phyloP scores from a whole-genome alignment of 345 rosid species.

The Arabidopsis thaliana region TAIR10.1 NC_003075.7:8195501-8196000 shows the following conservation, averaged over 20 bases:
- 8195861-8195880: background rate
- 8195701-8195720: background rate
- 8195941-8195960: constrained; percentile 8
- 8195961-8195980: background rate
- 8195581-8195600: too few relatives aligned
- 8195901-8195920: constrained; percentile 18
- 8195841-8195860: constrained; percentile 28
- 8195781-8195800: constrained; percentile 19
- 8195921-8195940: constrained; percentile 23
- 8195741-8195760: constrained; percentile 4
- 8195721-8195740: background rate
- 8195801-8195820: constrained; percentile 16
- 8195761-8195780: background rate
- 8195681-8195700: background rate
- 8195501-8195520: too few relatives aligned
- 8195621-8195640: too few relatives aligned
- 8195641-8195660: too few relatives aligned
- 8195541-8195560: too few relatives aligned
- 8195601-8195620: too few relatives aligned
- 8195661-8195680: background rate
- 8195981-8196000: background rate
- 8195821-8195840: constrained; percentile 56
- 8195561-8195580: too few relatives aligned
- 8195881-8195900: background rate
- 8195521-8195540: too few relatives aligned